Base-by-base conservation (phyloP, 306 rosid genomes). In the Betula pendula region DNA sequence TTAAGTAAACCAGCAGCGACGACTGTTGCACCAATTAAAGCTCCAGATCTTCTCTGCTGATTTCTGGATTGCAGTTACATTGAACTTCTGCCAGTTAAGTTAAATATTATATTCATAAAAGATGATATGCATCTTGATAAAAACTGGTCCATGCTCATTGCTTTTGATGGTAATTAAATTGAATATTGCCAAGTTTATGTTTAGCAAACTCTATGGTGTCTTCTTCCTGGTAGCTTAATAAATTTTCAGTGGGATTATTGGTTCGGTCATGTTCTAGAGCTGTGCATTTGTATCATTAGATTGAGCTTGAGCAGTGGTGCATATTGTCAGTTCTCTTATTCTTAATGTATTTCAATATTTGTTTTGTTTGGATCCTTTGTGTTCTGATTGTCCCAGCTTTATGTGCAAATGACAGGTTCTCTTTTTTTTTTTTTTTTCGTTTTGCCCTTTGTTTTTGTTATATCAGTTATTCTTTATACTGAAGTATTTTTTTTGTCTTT, bases 251-350 rank as follows among this genome's bases (percentile, higher is more conserved):
- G 45, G 8, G 38, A 29, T 80, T 38, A 50, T 16, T 33, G 33
- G 69, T 74, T 47, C 25, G 44, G 48, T 47, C 19, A 56, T 45
- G 75, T 29, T 38, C 22, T 74, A 45, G 22, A 68, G 22, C 50
- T 72, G 70, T 29, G 33, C 9, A 43, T 69, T 7, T 25, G 69
- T 63, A 60, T 27, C 13, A 35, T 63, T 8, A 33, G 69, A 33
- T 20, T 13, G 20, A 60, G 68, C 42, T 20, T 13, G 20, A 60
- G 68, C 42, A 60, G 68, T 60, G 69, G 43, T 31, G 69, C 45
- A 35, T 60, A 63, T 63, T 63, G 24, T 33, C 69, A 2, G 33
- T 24, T 63, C 11, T 16, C 14, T 63, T 38, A 12, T 8, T 63
- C 31, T 17, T 63, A 15, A 31, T n/a, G 19, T 19, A 16, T 31